Percentiles rank a stretch among this genome's conserved stretches.
Conservation (phyloP, 495 filamentous ascomycete species). For the Aspergillus steynii region DNA sequence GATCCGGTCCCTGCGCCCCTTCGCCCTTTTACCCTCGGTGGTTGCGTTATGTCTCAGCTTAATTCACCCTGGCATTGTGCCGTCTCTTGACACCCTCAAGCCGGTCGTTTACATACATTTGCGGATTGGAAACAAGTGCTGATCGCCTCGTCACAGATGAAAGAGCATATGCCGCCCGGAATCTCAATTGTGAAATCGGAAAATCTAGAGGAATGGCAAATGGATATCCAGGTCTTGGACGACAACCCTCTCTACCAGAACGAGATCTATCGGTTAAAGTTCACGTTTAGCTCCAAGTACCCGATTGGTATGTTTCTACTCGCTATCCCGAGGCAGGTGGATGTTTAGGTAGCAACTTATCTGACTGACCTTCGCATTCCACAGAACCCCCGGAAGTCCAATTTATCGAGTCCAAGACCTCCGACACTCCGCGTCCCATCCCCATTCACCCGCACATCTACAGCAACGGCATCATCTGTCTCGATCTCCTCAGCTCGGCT, state of each 20-base stretch:
- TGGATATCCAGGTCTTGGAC: conserved; percentile 91
- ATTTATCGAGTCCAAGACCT: conserved; percentile 59
- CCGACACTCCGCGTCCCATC: conserved; percentile 63
- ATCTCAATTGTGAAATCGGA: conserved; percentile 79
- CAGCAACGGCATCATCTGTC: conserved; percentile 96
- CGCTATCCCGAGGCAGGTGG: not conserved
- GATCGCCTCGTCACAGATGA: conserved; percentile 31
- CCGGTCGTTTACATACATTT: not conserved
- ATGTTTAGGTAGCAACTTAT: not conserved
- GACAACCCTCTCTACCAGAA: conserved; percentile 84
- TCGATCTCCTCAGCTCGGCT: conserved; percentile 82
- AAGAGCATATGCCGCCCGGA: conserved; percentile 59
- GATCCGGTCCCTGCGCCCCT: conserved; percentile 8
- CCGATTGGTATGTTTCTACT: conserved; percentile 70
- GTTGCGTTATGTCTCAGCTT: not conserved
- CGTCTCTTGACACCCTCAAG: not conserved
- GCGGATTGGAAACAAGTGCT: not conserved
- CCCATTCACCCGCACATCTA: conserved; percentile 98
- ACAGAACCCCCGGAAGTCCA: conserved; percentile 90
- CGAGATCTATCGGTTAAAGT: conserved; percentile 82
- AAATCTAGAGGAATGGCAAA: conserved; percentile 83
- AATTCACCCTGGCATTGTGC: not conserved
- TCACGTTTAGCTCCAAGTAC: conserved; percentile 79
- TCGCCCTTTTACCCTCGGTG: not conserved
- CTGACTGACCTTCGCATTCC: not conserved